Evolutionary conservation across 2,329 filamentous ascomycete genomes (phyloP), one percentile per base, ranked within the genome.

Genomic region (Hysterium pulicare): DNA sequence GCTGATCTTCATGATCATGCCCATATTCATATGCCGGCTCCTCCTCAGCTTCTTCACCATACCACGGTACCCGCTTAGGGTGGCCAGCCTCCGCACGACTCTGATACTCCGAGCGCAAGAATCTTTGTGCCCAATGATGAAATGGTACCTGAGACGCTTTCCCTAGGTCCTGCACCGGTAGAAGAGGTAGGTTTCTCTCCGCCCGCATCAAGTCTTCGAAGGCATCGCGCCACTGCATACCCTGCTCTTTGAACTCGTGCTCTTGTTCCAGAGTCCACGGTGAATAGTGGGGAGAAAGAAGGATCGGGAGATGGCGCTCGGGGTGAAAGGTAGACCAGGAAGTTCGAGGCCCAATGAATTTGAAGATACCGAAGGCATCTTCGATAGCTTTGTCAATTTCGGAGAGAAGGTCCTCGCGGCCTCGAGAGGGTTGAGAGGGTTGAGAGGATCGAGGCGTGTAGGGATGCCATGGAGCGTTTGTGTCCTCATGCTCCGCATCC

Each of bases 141-240:
- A 51, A 49, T 8, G 44, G 21, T 24, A 47, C 33, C 9, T 48
- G 37, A 8, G 38, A 38, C 7, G 49, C 48, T 13, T 47, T 30
- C 1, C 53, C 53, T 3, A 55, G 33, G 16, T 43, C 22, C 8
- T 49, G 36, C 10, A 28, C 2, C 5, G 50, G 42, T 3, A 55
- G 54, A 15, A 57, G 42, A 19, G 47, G 40, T 11, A 37, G 31
- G 11, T 53, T 48, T 17, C 50, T 43, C 31, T 57, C 46, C 4
- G 76, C 64, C 36, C 70, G 70, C 13, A 82, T 50, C 8, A 83
- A 68, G 50, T 83, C 79, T 51, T 82, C 78, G 50, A 80, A 82
- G 0, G 79, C 79, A 38, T 75, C 73, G 13, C 75, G 70, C 78
- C 78, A 81, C 23, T 69, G 68, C 36, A 65, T 50, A 49, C 68